Base-by-base conservation (phyloP, 1,139 yeast genomes). In the Yamadazyma dendronema region DNA sequence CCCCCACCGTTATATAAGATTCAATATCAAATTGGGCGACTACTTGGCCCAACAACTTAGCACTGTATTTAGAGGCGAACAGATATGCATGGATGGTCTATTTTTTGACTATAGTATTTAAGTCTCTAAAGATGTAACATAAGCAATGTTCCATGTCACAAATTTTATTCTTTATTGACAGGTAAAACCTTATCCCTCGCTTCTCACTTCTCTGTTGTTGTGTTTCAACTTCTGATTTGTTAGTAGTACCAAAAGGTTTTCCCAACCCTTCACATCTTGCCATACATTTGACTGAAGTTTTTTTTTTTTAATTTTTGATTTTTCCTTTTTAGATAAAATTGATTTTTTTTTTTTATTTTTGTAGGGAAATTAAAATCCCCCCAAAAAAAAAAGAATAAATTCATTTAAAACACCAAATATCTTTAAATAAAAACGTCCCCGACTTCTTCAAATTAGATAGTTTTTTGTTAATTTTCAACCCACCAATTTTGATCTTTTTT, bases 251-350 rank as follows among this genome's bases (percentile, higher is more conserved):
- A 6, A 19, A 19, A 9, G 8, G 6, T 19, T 9, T 19, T 6
- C 22, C 22, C 9, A 19, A 19, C 22, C 22, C 9, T 19, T 19
- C 22, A 7, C 22, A 19, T 19, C 22, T 19, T 19, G 22, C 22
- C 6, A 19, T 19, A 19, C 22, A 19, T 19, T 19, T 19, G 22
- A 9, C 9, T 6, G 8, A 19, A 19, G 8, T 19, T 19, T 24
- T 24, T 21, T 25, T 25, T 26, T 30, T 30, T 21, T 17, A 24
- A 30, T 7, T n/a, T 30, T 9, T 13, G 31, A 17, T 30, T 12
- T 4, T 12, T 7, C 12, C 21, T 5, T 30, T 30, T 30, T 30
- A 6, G 11, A 7, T 7, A 25, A 25, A 25, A 12, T 25, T n/a
- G 6, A 11, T 25, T 12, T n/a, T n/a, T 25, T 12, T 30, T 30